A percentile compares a stretch with the other conserved stretches of the same genome.
phyloP scores from a whole-genome alignment of 352 stramenopile genomes.

The Globisporangium carolinianum region DNA sequence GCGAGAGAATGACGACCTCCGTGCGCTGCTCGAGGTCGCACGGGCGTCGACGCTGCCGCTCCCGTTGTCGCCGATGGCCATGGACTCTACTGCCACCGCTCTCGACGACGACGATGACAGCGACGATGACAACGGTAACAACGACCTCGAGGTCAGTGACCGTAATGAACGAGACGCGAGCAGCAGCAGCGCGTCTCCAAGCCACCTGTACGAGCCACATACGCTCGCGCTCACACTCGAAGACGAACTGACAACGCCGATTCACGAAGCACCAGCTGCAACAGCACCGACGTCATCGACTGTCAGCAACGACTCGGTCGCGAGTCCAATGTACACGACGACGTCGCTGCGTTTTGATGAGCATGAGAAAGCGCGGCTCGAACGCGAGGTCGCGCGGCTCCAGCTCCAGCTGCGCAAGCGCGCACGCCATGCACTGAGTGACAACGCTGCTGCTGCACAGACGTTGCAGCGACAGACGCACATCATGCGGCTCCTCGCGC shows the following conservation, averaged over 20 bases:
- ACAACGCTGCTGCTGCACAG: slow-evolving; percentile 4
- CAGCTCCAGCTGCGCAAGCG: slow-evolving; percentile 28
- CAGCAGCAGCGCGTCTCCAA: not conserved
- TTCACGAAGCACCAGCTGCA: not conserved
- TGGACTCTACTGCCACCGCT: not conserved
- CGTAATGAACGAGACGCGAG: not conserved
- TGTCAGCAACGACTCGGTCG: not conserved
- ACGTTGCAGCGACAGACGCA: slow-evolving; percentile 17
- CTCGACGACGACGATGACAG: not conserved
- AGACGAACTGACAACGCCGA: not conserved
- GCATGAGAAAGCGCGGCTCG: slow-evolving; percentile 28
- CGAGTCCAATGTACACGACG: slow-evolving; percentile 9
- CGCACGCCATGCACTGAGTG: slow-evolving; percentile 16
- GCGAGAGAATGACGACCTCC: slow-evolving; percentile 35
- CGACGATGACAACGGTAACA: not conserved
- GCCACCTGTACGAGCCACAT: not conserved
- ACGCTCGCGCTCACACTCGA: slow-evolving; percentile 2
- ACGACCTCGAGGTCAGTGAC: not conserved
- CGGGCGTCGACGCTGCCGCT: not conserved
- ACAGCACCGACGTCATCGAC: not conserved
- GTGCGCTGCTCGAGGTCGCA: slow-evolving; percentile 21
- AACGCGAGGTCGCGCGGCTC: slow-evolving; percentile 31
- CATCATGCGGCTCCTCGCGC: slow-evolving; percentile 32
- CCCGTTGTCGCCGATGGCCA: not conserved
- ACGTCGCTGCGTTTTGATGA: slow-evolving; percentile 18